Percentiles rank a stretch among this genome's conserved stretches.
Conservation (phyloP, 2,329 filamentous ascomycete species). For the Sphaerulina musiva region DNA sequence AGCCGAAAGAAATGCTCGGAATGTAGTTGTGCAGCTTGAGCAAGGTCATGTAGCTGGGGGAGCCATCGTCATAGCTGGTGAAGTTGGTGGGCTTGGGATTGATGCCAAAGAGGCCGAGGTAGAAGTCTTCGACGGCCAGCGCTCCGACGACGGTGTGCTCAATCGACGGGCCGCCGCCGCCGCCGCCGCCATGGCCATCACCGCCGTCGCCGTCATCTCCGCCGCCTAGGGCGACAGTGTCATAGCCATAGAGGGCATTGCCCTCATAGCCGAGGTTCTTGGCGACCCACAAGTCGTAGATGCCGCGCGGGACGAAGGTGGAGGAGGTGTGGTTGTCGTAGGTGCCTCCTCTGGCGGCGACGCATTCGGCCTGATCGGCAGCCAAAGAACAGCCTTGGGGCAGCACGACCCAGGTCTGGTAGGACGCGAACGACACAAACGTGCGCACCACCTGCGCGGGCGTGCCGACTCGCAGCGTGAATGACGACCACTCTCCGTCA, state of each 20-base stretch:
- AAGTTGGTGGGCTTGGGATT: constrained; percentile 48
- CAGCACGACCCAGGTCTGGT: constrained; percentile 64
- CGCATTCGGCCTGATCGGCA: constrained; percentile 41
- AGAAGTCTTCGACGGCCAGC: constrained; percentile 38
- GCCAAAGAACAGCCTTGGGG: constrained; percentile 48
- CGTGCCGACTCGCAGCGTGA: constrained; percentile 53
- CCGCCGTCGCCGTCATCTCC: constrained; percentile 26
- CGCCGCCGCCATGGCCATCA: constrained; percentile 34
- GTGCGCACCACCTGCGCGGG: constrained; percentile 51
- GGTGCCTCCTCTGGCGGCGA: constrained; percentile 51
- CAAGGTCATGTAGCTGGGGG: constrained; percentile 46
- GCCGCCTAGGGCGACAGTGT: constrained; percentile 39
- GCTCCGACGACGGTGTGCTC: constrained; percentile 40
- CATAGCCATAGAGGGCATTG: constrained; percentile 60
- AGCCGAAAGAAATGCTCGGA: constrained; percentile 67
- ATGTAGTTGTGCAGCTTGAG: constrained; percentile 56
- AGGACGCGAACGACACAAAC: constrained; percentile 59
- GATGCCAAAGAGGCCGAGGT: constrained; percentile 44
- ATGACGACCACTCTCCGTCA: constrained; percentile 67
- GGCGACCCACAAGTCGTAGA: constrained; percentile 54
- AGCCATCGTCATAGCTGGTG: constrained; percentile 48
- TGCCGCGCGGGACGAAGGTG: constrained; percentile 54
- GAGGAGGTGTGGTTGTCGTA: constrained; percentile 51
- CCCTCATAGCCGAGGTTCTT: constrained; percentile 51
- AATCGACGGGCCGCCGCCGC: constrained; percentile 36